Evolutionary conservation across 805 yeast species (phyloP).

Genomic region (Barnettozyma sucrosica): DNA sequence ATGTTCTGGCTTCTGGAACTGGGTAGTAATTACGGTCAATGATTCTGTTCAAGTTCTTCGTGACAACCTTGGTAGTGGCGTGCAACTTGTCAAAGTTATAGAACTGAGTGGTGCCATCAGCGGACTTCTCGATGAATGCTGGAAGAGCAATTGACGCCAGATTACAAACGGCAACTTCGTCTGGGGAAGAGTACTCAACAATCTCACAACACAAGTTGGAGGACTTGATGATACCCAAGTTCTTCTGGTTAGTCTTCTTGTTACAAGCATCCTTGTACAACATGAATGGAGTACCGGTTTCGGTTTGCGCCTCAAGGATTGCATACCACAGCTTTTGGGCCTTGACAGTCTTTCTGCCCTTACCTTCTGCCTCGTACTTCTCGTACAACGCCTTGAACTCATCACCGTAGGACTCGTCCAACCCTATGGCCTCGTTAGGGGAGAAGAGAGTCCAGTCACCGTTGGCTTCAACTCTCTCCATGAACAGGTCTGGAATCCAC

Average conservation of each 20-base stretch:
- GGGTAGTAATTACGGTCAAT: slow-evolving; percentile 88
- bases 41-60: slow-evolving; percentile 71
- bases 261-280: slow-evolving; percentile 92
- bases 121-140: slow-evolving; percentile 51
- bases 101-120: slow-evolving; percentile 38
- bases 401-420: slow-evolving; percentile 76
- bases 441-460: slow-evolving; percentile 87
- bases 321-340: slow-evolving; percentile 93
- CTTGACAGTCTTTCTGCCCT: slow-evolving; percentile 56
- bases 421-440: slow-evolving; percentile 83
- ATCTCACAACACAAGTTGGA: slow-evolving; percentile 94
- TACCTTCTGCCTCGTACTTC: slow-evolving; percentile 65
- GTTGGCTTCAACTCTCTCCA: slow-evolving; percentile 79
- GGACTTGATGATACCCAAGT: slow-evolving; percentile 86
- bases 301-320: slow-evolving; percentile 87
- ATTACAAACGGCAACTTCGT: slow-evolving; percentile 94
- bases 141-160: slow-evolving; percentile 90
- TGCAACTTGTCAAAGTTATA: slow-evolving; percentile 76
- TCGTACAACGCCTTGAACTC: slow-evolving; percentile 71
- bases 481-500: slow-evolving; percentile 93
- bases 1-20: slow-evolving; percentile 61
- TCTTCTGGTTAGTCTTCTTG: slow-evolving; percentile 81
- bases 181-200: slow-evolving; percentile 85
- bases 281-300: slow-evolving; percentile 95
- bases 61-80: slow-evolving; percentile 66